Conservation (phyloP, 1,139 yeast species). For the Nematodospora anomalae region DNA sequence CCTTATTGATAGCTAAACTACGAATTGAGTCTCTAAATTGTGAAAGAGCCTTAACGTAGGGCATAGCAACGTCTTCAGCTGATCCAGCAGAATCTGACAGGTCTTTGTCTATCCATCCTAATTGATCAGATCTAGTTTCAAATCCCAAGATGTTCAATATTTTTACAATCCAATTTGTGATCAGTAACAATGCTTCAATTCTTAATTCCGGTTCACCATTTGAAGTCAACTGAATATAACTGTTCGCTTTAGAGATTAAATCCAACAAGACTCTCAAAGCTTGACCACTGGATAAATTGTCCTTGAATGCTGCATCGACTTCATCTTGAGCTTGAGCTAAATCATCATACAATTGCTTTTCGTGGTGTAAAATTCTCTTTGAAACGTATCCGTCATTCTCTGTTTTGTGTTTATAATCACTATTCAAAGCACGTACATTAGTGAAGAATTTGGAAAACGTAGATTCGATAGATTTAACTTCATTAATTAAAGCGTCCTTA, state of each 20-base stretch:
- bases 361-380: constrained; percentile 53
- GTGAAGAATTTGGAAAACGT: constrained; percentile 80
- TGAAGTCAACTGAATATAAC: constrained; percentile 58
- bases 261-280: constrained; percentile 68
- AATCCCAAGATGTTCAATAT: constrained; percentile 77
- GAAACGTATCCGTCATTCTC: constrained; percentile 48
- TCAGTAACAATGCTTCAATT: constrained; percentile 64
- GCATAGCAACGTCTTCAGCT: constrained; percentile 69
- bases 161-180: constrained; percentile 69
- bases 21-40: constrained; percentile 82
- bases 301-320: constrained; percentile 81
- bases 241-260: constrained; percentile 68
- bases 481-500: constrained; percentile 74
- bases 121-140: constrained; percentile 59
- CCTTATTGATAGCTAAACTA: constrained; percentile 65
- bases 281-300: constrained; percentile 77
- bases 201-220: constrained; percentile 49
- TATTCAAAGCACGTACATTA: constrained; percentile 72
- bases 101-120: constrained; percentile 72
- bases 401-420: constrained; percentile 57
- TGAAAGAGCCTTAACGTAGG: constrained; percentile 76
- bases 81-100: constrained; percentile 22
- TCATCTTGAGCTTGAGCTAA: constrained; percentile 56
- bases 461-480: constrained; percentile 75
- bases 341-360: constrained; percentile 54